These are phyloP conservation scores for Carex arenaria DNA, from an alignment of 202 grass and related monocot species.

Conservation along the genomic window DNA sequence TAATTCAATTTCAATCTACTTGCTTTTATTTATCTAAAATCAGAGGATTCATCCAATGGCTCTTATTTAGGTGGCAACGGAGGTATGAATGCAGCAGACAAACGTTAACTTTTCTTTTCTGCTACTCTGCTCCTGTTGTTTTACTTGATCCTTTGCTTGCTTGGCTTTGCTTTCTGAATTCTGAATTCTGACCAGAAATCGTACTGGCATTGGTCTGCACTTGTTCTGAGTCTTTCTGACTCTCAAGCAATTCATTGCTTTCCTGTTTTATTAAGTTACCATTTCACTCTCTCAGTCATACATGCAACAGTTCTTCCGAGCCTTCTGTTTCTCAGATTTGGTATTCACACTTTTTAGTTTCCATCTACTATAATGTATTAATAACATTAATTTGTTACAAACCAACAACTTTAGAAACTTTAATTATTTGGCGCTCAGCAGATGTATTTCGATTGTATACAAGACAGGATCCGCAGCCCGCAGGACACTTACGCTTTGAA, in stretches of 20 bases:
- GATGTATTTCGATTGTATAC: too few species aligned
- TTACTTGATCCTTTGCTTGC: conserved; percentile 3
- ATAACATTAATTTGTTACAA: not conserved
- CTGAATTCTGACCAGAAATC: conserved; percentile 17
- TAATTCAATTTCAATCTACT: not conserved
- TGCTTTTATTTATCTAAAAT: not conserved
- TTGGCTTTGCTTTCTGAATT: conserved; percentile 1
- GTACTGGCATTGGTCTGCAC: conserved; percentile 10
- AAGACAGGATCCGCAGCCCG: too few species aligned
- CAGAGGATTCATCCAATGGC: not conserved
- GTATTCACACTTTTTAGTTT: not conserved
- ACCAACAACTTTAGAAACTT: not conserved
- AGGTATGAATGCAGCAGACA: conserved; percentile 6
- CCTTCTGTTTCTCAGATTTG: not conserved
- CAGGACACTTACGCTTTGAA: not conserved
- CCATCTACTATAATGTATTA: not conserved
- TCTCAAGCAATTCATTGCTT: conserved; percentile 14
- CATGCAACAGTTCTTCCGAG: not conserved
- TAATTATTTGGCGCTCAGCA: not conserved
- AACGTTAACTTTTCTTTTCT: conserved; percentile 6
- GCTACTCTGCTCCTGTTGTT: conserved; percentile 7
- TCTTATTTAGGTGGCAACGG: not conserved
- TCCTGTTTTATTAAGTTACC: conserved; percentile 9
- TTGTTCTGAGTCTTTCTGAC: conserved; percentile 6
- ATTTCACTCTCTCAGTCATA: not conserved